Evolutionary conservation across 306 rosid species (phyloP), one percentile per base, ranked within the genome.

Genomic region (Fagus sylvatica): DNA sequence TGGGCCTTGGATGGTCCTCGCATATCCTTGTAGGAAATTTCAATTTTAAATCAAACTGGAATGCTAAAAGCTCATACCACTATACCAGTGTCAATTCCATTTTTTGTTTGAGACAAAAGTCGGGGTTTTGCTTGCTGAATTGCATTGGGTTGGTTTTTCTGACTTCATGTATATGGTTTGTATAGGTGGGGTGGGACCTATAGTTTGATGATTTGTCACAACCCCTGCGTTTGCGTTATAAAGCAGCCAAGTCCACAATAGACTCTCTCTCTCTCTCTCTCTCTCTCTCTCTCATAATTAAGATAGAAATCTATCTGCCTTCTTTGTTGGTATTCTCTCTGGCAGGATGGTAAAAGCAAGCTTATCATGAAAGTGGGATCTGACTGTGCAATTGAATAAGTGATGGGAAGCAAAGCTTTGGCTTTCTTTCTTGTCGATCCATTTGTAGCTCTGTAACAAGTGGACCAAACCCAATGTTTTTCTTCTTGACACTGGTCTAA

Each of bases 371-470:
- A 79, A 82, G 91, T 89, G 92, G 90, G 86, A 89, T 87, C 84
- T 88, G 96, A 93, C 93, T 84, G 80, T 86, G 89, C 91, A 75
- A 82, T 65, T 79, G 87, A 81, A 75, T 42, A 17, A 86, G 91
- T 84, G 85, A 81, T 81, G 79, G 74, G 85, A 80, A 81, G 57
- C 85, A 88, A 82, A 81, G 83, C 74, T 69, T 73, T 46, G 79
- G 64, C 84, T 80, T 80, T 80, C 83, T 65, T 84, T 77, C 82
- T 53, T 85, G 73, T 85, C 90, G 59, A 81, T 71, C 85, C 88
- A 60, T 78, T 65, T 75, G 77, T 74, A 76, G 57, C 71, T 66
- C 7, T 54, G 73, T 46, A 72, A 37, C 72, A 36, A 83, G 79
- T 87, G 80, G 88, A 73, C 77, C 78, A 34, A 67, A 54, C 17